These are phyloP conservation scores for Rhodosporidiobolus sp. DNA, from an alignment of 768 basidiomycete species.

Conservation along the genomic window DNA sequence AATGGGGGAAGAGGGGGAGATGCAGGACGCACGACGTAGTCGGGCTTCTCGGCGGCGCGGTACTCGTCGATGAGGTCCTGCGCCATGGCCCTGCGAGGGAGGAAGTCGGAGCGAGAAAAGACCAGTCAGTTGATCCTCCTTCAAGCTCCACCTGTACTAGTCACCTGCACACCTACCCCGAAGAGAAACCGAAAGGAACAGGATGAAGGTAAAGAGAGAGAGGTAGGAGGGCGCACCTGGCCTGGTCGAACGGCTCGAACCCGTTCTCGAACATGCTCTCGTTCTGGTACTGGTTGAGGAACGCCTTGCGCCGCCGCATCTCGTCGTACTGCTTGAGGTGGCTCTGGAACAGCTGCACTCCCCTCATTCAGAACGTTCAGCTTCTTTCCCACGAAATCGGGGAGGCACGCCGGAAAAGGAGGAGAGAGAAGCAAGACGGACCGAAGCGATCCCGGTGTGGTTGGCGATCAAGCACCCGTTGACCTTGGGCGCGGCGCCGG, in stretches of 20 bases:
- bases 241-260: constrained; percentile 93
- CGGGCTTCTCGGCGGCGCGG: constrained; percentile 89
- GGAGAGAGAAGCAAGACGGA: constrained; percentile 50
- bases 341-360: constrained; percentile 76
- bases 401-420: not conserved
- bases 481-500: constrained; percentile 17
- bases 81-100: constrained; percentile 65
- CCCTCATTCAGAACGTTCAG: not conserved
- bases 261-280: constrained; percentile 92
- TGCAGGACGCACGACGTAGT: constrained; percentile 73
- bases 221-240: constrained; percentile 65
- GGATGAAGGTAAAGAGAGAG: not conserved
- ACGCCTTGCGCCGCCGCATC: constrained; percentile 81
- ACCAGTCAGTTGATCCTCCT: no score
- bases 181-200: not conserved
- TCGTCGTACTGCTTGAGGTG: constrained; percentile 94
- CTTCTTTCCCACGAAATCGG: not conserved
- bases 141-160: no score
- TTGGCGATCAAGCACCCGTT: constrained; percentile 78
- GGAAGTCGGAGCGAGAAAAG: no score
- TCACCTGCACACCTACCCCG: not conserved
- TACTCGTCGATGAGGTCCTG: constrained; percentile 89
- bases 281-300: constrained; percentile 95
- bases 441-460: constrained; percentile 93
- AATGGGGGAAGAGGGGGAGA: no score